Percentiles rank a stretch among this genome's conserved stretches.
These are phyloP conservation scores for Claviceps sp. DNA, from an alignment of 2,329 filamentous ascomycete genomes.

Conservation along the genomic window DNA sequence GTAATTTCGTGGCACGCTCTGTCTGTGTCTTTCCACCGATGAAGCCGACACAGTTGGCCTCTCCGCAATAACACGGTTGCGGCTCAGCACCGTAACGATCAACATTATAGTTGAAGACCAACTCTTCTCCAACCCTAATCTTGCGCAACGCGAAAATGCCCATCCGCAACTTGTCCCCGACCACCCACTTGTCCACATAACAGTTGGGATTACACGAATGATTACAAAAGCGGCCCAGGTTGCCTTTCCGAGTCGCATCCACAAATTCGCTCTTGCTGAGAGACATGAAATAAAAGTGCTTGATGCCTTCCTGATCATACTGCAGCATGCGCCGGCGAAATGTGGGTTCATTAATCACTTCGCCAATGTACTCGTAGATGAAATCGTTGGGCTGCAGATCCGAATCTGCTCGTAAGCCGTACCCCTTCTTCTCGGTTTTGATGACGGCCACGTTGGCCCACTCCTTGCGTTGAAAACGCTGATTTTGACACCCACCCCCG, in stretches of 20 bases:
- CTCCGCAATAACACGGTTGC: constrained; percentile 91
- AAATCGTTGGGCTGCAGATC: constrained; percentile 75
- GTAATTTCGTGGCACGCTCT: constrained; percentile 83
- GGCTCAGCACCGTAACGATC: constrained; percentile 95
- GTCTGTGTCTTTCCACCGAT: constrained; percentile 98
- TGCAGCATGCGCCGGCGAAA: constrained; percentile 84
- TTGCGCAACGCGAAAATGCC: constrained; percentile 86
- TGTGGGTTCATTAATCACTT: constrained; percentile 86
- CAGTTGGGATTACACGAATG: constrained; percentile 98
- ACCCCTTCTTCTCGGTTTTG: constrained; percentile 96
- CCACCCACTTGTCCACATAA: constrained; percentile 99
- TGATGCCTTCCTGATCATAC: constrained; percentile 93
- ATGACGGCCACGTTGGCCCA: constrained; percentile 90
- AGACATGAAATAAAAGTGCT: constrained; percentile 99
- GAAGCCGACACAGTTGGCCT: constrained; percentile 87
- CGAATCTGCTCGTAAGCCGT: constrained; percentile 70
- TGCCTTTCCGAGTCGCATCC: constrained; percentile 92
- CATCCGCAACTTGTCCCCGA: constrained; percentile 95
- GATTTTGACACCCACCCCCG: constrained; percentile 78
- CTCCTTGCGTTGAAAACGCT: constrained; percentile 80
- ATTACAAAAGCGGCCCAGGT: constrained; percentile 94
- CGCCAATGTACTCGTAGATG: constrained; percentile 95
- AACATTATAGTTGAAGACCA: constrained; percentile 99
- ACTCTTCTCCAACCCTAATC: constrained; percentile 79
- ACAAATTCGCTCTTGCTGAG: constrained; percentile 93